phyloP scores from a whole-genome alignment of 768 basidiomycete species.

The Exsudoporus frostii region DNA sequence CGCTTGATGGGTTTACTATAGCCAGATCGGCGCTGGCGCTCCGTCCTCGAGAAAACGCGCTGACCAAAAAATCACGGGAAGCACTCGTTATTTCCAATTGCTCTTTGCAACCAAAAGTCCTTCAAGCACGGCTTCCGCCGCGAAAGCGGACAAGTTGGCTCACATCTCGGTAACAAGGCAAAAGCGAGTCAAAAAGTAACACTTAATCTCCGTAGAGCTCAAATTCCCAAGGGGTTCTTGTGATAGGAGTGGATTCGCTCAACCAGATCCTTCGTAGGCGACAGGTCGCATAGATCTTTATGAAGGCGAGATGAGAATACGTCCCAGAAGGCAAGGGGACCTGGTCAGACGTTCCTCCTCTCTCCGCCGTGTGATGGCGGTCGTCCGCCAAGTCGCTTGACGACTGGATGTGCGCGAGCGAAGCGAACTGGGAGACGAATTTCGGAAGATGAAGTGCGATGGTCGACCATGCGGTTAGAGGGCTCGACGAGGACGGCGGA shows the following conservation, averaged over 20 bases:
- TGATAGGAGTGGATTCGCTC: slow-evolving; percentile 49
- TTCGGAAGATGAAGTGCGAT: slow-evolving; percentile 58
- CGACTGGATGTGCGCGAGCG: slow-evolving; percentile 34
- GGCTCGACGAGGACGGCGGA: slow-evolving; percentile 50
- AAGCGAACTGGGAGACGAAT: slow-evolving; percentile 60
- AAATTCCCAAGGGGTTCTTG: slow-evolving; percentile 72
- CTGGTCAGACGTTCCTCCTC: slow-evolving; percentile 17
- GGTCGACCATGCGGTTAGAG: slow-evolving; percentile 69
- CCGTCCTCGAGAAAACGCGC: slow-evolving; percentile 9
- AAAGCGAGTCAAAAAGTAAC: slow-evolving; percentile 10
- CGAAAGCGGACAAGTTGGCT: slow-evolving; percentile 15
- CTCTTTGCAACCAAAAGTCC: slow-evolving; percentile 16
- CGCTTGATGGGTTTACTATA: slow-evolving; percentile 14
- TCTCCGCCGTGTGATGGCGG: slow-evolving; percentile 22
- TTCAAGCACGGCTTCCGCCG: slow-evolving; percentile 17
- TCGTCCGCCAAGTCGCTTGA: slow-evolving; percentile 21
- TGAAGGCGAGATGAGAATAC: slow-evolving; percentile 66
- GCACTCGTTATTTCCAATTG: slow-evolving; percentile 20
- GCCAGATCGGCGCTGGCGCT: slow-evolving; percentile 22
- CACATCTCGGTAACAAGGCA: slow-evolving; percentile 16
- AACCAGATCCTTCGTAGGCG: slow-evolving; percentile 77
- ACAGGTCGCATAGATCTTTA: slow-evolving; percentile 78
- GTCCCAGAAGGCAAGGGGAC: slow-evolving; percentile 44
- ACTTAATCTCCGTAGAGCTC: slow-evolving; percentile 52
- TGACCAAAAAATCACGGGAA: slow-evolving; percentile 14